Conservation (phyloP, 208 protist species). For the Polymyxa betae region DNA sequence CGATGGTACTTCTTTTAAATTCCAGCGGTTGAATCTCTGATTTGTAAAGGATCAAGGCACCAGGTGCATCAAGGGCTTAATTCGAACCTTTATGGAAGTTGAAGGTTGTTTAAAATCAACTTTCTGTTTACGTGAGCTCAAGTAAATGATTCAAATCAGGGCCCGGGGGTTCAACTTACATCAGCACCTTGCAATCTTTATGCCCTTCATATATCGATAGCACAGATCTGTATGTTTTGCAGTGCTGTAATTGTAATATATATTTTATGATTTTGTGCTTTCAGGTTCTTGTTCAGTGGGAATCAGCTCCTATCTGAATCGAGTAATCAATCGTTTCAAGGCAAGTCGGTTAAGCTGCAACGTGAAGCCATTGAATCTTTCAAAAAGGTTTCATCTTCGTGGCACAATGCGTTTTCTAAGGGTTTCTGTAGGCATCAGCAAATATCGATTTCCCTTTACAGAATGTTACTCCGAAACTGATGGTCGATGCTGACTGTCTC, state of each 20-base stretch:
- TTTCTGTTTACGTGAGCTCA: neutral
- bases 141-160: neutral
- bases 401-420: neutral
- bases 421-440: neutral
- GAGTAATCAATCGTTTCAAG: neutral
- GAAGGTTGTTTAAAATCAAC: neutral
- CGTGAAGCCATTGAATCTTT: neutral
- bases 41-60: neutral
- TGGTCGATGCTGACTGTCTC: neutral
- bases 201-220: neutral
- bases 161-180: neutral
- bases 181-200: neutral
- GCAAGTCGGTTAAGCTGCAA: neutral
- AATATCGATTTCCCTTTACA: neutral
- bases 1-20: neutral
- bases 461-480: neutral
- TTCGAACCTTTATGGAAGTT: slow-evolving; percentile 27
- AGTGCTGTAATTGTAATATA: too few species aligned
- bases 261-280: too few species aligned
- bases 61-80: neutral
- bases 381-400: neutral
- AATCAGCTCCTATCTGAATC: neutral
- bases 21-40: neutral
- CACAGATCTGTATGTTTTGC: neutral
- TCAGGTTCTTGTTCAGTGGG: neutral